Conservation (phyloP, 768 basidiomycete species). For the Phanerochaete sordida region DNA sequence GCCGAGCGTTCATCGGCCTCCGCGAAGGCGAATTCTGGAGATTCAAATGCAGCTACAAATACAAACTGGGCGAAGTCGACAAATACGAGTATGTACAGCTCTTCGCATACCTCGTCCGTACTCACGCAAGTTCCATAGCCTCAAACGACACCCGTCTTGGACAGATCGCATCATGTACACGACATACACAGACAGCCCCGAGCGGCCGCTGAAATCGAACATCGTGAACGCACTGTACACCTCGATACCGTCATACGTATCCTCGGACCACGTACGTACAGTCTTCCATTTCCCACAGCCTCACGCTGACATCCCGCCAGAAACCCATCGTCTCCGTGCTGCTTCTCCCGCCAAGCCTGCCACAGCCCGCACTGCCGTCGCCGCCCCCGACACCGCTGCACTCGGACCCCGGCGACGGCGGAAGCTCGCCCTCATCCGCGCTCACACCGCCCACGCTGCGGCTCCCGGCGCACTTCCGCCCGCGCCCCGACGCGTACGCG, state of each 20-base stretch:
- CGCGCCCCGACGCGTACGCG: constrained; percentile 51
- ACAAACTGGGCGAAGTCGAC: constrained; percentile 75
- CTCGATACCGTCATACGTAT: constrained; percentile 76
- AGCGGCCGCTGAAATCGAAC: constrained; percentile 44
- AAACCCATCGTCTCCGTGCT: constrained; percentile 86
- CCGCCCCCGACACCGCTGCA: constrained; percentile 4
- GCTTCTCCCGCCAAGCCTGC: constrained; percentile 43
- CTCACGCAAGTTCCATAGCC: constrained; percentile 34
- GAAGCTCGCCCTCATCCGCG: constrained; percentile 16
- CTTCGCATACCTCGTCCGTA: too few species aligned
- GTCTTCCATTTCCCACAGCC: constrained; percentile 5
- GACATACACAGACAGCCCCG: constrained; percentile 63
- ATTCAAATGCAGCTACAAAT: constrained; percentile 91
- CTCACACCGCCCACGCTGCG: constrained; percentile 37
- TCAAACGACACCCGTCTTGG: constrained; percentile 81
- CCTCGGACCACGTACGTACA: constrained; percentile 80
- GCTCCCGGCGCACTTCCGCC: constrained; percentile 49
- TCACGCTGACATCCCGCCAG: constrained; percentile 30
- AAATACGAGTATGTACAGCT: constrained; percentile 78
- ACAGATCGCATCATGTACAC: constrained; percentile 91
- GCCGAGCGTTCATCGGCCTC: constrained; percentile 66
- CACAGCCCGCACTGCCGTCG: constrained; percentile 11
- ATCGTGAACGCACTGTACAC: constrained; percentile 74
- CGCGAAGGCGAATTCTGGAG: constrained; percentile 84
- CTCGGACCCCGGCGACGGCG: neutral